Percentiles rank a stretch among this genome's conserved stretches.
Evolutionary conservation across 1,139 yeast species (phyloP).

Genomic region (Suhomyces bolitotheri): DNA sequence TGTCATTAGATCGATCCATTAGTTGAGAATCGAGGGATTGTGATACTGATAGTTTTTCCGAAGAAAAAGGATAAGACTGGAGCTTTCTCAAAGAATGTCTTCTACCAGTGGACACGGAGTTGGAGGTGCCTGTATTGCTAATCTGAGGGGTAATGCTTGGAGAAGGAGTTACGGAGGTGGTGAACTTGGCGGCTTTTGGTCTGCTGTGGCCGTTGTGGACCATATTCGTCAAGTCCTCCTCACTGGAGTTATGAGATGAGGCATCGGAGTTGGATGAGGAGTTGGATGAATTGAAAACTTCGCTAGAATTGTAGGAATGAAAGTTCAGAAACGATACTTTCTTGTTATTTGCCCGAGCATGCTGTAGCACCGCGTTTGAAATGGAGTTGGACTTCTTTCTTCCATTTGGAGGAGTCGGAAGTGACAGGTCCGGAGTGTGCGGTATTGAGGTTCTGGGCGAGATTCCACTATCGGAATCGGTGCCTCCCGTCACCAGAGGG

Average conservation of each 20-base stretch:
- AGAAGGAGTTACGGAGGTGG: conserved; percentile 17
- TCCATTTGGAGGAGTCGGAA: conserved; percentile 5
- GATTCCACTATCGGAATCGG: neutral
- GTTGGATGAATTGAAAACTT: conserved; percentile 13
- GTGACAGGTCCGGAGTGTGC: conserved; percentile 1
- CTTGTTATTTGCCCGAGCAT: conserved; percentile 20
- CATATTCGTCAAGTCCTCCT: conserved; percentile 17
- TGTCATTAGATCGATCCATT: conserved; percentile 4
- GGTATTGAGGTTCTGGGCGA: conserved; percentile 1
- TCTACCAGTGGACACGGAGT: conserved; percentile 5
- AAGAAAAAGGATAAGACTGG: conserved; percentile 19
- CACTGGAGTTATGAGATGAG: conserved; percentile 19
- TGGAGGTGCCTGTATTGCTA: conserved; percentile 9
- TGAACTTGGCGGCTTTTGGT: conserved; percentile 12
- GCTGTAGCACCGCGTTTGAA: conserved; percentile 25
- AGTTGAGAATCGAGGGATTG: conserved; percentile 34
- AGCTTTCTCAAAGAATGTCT: conserved; percentile 17
- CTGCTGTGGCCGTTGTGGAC: neutral
- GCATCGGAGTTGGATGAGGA: conserved; percentile 15
- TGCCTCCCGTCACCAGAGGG: conserved; percentile 1
- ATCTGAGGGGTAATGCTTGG: conserved; percentile 16
- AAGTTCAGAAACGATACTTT: conserved; percentile 21
- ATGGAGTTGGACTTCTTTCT: conserved; percentile 22
- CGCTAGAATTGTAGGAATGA: conserved; percentile 14
- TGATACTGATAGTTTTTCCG: conserved; percentile 18